Percentiles rank a stretch among this genome's conserved stretches.
Evolutionary conservation across 371 early-diverging fungal species (phyloP).

Genomic region (Mucor plumbeus): DNA sequence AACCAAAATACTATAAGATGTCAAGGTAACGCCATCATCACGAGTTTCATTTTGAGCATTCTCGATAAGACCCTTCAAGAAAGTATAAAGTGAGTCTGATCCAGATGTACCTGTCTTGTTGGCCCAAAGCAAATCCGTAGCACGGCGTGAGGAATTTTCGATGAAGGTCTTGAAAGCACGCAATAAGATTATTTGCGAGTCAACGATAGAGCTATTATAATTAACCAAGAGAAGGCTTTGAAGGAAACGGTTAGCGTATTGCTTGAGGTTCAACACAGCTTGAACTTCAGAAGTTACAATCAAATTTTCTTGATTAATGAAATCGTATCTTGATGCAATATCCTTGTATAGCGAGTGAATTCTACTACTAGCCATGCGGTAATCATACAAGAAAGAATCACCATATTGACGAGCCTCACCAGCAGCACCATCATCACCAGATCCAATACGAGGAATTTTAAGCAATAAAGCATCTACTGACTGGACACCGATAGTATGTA

Average conservation of each 20-base stretch:
- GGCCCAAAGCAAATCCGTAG: constrained; percentile 40
- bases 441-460: constrained; percentile 25
- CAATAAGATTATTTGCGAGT: constrained; percentile 40
- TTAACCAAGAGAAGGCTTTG: constrained; percentile 35
- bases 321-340: constrained; percentile 15
- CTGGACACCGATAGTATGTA: constrained; percentile 25
- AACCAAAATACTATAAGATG: constrained; percentile 33
- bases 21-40: constrained; percentile 36
- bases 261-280: constrained; percentile 32
- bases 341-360: constrained; percentile 30
- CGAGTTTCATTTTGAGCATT: constrained; percentile 28
- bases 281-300: constrained; percentile 30
- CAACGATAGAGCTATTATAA: constrained; percentile 46
- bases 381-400: constrained; percentile 46
- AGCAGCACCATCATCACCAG: constrained; percentile 33
- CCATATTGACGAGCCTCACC: constrained; percentile 48
- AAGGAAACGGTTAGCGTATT: constrained; percentile 23
- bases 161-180: constrained; percentile 44
- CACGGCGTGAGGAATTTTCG: constrained; percentile 38
- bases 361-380: constrained; percentile 31
- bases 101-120: constrained; percentile 19
- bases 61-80: constrained; percentile 30
- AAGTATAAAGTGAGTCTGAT: constrained; percentile 22
- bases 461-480: constrained; percentile 8
- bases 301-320: constrained; percentile 12